Evolutionary conservation across 1,284 basidiomycete genomes (phyloP), one percentile per base, ranked within the genome.

Genomic region (Ceratobasidium sp.): DNA sequence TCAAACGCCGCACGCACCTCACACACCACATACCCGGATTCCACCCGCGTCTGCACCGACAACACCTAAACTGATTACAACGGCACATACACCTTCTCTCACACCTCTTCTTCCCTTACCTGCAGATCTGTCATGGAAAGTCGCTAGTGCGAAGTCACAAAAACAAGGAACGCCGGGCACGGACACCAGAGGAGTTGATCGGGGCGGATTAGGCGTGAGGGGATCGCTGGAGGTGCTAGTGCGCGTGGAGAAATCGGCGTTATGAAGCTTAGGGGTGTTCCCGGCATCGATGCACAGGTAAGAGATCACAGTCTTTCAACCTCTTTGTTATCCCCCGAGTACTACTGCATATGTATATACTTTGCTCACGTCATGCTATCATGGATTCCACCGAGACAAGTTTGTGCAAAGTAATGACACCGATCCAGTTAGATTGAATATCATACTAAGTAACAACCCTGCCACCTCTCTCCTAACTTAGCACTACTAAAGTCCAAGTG

Each of bases 121-220:
- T n/a, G 47, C 71, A 5, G 71, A 74, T 23, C n/a, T 74, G 7
- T 60, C 71, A 1, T 47, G 51, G 13, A 74, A 74, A 31, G 60
- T 74, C 20, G 71, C 71, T 0, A 60, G 71, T 0, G 60, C 54
- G 11, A 74, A 74, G 23, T 47, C 54, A 10, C 58, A 60, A n/a
- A 4, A 60, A 47, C 58, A 47, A 11, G 71, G 58, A 3, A 28
- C n/a, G 33, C 31, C 47, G 17, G 58, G 35, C 10, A 39, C 35
- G 4, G 47, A 11, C 7, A 11, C 13, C 11, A 35, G 39, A 26
- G 71, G 71, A 4, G 71, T 74, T 15, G 64, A 74, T 35, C 64
- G 71, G 71, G 71, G 71, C 3, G 71, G 60, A n/a, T 63, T 31
- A 3, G 71, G 71, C 20, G 49, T 74, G 3, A 60, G 71, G 37